phyloP scores from a whole-genome alignment of 805 yeast species.

The Kodamaea lidongshanica region DNA sequence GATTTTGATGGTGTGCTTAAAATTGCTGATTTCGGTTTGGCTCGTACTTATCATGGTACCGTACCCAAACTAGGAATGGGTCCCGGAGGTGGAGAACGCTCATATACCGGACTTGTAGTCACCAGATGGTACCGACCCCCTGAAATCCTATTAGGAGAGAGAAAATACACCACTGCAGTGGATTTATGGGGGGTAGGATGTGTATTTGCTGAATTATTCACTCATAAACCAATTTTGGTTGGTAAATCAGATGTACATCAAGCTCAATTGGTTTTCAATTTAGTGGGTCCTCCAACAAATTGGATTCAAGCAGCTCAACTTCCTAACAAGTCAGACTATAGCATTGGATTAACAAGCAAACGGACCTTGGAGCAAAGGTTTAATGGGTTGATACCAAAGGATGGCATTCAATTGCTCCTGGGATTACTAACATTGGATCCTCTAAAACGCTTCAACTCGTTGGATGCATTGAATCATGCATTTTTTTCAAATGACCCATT shows the following conservation, averaged over 20 bases:
- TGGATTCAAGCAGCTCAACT: slow-evolving; percentile 59
- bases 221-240: slow-evolving; percentile 72
- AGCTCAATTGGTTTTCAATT: slow-evolving; percentile 69
- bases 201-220: slow-evolving; percentile 86
- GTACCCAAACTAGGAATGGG: slow-evolving; percentile 49
- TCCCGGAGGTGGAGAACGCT: slow-evolving; percentile 51
- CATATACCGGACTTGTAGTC: slow-evolving; percentile 67
- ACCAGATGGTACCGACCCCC: slow-evolving; percentile 99
- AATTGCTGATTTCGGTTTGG: slow-evolving; percentile 94
- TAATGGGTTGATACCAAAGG: slow-evolving; percentile 31
- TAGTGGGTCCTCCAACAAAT: slow-evolving; percentile 73
- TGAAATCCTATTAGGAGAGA: slow-evolving; percentile 80
- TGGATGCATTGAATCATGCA: slow-evolving; percentile 63
- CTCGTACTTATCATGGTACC: slow-evolving; percentile 63
- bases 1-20: slow-evolving; percentile 73
- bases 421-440: slow-evolving; percentile 70
- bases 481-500: slow-evolving; percentile 66
- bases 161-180: slow-evolving; percentile 84
- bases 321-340: slow-evolving; percentile 48
- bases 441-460: slow-evolving; percentile 64
- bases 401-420: slow-evolving; percentile 51
- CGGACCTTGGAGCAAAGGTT: slow-evolving; percentile 49
- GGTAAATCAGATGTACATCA: slow-evolving; percentile 88
- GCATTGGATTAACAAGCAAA: slow-evolving; percentile 39
- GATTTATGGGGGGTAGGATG: slow-evolving; percentile 99